phyloP scores from a whole-genome alignment of 2,329 filamentous ascomycete species.

The Diplodia corticola region DNA sequence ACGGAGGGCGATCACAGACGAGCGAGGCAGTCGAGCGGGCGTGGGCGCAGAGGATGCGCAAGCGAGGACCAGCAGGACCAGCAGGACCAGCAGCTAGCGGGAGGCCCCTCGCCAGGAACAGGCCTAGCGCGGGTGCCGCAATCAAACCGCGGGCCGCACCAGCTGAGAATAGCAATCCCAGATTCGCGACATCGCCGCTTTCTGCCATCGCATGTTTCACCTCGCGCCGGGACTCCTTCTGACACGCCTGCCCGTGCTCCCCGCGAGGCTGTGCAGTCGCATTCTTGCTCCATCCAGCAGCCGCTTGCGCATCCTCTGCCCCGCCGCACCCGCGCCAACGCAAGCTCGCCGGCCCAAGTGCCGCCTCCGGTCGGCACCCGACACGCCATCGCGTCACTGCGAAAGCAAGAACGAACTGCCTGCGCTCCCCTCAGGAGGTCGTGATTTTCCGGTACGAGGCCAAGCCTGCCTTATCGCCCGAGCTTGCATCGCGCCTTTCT shows the following conservation, averaged over 20 bases:
- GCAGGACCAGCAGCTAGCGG: no score
- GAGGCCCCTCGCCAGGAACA: background rate
- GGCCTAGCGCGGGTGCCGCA: constrained; percentile 2
- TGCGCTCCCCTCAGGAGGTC: background rate
- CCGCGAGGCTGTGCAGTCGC: background rate
- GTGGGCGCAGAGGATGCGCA: background rate
- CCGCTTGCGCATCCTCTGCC: background rate
- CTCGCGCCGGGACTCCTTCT: background rate
- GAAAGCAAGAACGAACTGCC: no score
- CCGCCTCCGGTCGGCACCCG: background rate
- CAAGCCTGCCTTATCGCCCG: background rate
- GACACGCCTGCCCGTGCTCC: background rate
- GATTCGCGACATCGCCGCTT: no score
- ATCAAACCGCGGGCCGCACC: background rate
- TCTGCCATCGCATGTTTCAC: background rate
- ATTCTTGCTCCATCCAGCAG: background rate
- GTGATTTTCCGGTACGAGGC: constrained; percentile 3
- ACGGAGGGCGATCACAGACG: background rate
- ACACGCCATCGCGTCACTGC: background rate
- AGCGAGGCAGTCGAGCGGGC: background rate
- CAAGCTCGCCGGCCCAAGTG: background rate
- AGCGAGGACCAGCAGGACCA: background rate
- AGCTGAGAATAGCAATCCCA: constrained; percentile 11
- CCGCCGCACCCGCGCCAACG: background rate
- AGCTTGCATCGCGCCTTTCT: background rate